These are phyloP conservation scores for Saccharomyces hybrid DNA, from an alignment of 1,139 yeast species.

Conservation along the genomic window DNA sequence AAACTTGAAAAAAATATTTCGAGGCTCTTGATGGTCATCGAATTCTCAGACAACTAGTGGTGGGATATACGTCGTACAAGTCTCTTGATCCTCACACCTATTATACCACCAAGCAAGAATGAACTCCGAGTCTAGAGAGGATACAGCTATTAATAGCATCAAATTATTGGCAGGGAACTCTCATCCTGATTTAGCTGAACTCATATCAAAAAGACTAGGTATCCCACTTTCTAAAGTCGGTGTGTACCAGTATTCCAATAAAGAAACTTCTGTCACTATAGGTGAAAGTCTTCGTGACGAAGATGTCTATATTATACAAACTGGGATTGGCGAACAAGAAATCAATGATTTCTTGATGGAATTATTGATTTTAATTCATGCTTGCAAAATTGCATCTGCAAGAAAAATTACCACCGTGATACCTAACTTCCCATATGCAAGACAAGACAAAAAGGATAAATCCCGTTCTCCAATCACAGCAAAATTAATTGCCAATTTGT, in stretches of 20 bases:
- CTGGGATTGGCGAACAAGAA: conserved; percentile 56
- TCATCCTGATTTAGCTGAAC: conserved; percentile 74
- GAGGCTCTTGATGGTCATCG: not conserved
- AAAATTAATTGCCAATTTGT: conserved; percentile 63
- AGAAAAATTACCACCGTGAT: conserved; percentile 71
- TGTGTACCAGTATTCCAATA: conserved; percentile 62
- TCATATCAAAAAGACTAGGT: conserved; percentile 60
- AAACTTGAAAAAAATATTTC: not conserved
- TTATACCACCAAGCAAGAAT: not conserved
- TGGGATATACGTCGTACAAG: not conserved
- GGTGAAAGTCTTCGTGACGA: conserved; percentile 75
- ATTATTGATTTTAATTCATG: conserved; percentile 61
- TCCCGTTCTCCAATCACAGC: conserved; percentile 83
- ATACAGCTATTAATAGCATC: conserved; percentile 33
- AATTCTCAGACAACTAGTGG: not conserved
- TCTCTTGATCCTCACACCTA: not conserved
- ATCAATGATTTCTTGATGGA: conserved; percentile 68
- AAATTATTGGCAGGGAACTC: conserved; percentile 85
- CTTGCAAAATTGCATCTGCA: conserved; percentile 73
- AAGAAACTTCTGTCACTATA: conserved; percentile 63
- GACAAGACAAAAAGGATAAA: conserved; percentile 78
- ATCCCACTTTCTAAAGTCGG: conserved; percentile 56
- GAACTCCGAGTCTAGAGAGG: not conserved
- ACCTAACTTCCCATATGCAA: conserved; percentile 76
- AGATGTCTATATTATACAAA: conserved; percentile 65